phyloP scores from a whole-genome alignment of 169 alveolate species.

The Perkinsus chesapeaki region DNA sequence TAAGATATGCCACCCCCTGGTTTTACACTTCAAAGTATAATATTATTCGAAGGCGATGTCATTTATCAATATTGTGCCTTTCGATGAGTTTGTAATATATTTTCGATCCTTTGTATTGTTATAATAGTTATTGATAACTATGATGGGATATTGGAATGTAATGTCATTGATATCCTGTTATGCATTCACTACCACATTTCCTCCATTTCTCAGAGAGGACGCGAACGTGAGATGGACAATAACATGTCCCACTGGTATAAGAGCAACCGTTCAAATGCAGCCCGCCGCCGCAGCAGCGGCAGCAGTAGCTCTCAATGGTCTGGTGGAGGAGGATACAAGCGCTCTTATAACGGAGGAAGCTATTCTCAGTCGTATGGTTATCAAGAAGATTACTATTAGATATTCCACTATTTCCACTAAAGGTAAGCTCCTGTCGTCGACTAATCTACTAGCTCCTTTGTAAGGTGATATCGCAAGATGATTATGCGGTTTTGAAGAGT shows the following conservation, averaged over 20 bases:
- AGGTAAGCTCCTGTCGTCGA: background rate
- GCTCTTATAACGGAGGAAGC: background rate
- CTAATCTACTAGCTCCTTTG: background rate
- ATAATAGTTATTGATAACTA: too few relatives aligned
- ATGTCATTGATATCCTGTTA: too few relatives aligned
- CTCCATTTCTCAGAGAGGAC: background rate
- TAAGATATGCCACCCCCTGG: background rate
- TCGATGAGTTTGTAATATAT: too few relatives aligned
- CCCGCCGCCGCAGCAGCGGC: background rate
- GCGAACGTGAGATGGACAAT: background rate
- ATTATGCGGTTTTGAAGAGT: too few relatives aligned
- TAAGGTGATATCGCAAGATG: too few relatives aligned
- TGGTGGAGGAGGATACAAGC: background rate
- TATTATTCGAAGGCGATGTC: too few relatives aligned
- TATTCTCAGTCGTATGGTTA: background rate
- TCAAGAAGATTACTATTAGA: background rate
- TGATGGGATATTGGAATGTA: too few relatives aligned
- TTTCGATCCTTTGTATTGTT: too few relatives aligned
- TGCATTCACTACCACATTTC: too few relatives aligned
- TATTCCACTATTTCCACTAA: background rate
- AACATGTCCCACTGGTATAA: background rate
- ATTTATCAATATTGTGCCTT: too few relatives aligned
- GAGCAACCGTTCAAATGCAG: background rate
- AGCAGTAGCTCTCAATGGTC: background rate
- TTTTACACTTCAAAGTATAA: too few relatives aligned